Conservation (phyloP, 2,329 filamentous ascomycete genomes). For the Pseudogymnoascus sp. region DNA sequence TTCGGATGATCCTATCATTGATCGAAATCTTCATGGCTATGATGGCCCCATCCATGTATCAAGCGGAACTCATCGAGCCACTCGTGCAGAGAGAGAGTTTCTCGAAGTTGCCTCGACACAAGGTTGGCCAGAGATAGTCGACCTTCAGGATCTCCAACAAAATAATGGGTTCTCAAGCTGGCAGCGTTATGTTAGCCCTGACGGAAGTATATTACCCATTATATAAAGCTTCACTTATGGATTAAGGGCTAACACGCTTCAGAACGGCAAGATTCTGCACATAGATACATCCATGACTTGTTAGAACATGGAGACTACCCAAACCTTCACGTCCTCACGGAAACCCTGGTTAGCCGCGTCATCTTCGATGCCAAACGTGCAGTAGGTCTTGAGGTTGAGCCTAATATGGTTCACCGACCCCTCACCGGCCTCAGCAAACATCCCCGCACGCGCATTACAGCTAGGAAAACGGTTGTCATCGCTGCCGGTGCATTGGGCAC, state of each 20-base stretch:
- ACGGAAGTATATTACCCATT: conserved; percentile 33
- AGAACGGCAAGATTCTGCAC: conserved; percentile 51
- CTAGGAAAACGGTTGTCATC: conserved; percentile 49
- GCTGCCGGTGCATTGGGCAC: conserved; percentile 35
- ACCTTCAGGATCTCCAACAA: conserved; percentile 46
- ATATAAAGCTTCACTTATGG: background rate
- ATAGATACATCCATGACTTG: conserved; percentile 48
- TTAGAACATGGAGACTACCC: conserved; percentile 44
- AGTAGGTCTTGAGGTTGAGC: conserved; percentile 52
- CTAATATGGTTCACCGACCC: conserved; percentile 40
- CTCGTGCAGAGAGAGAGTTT: conserved; percentile 42
- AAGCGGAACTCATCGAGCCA: conserved; percentile 40
- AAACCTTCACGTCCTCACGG: conserved; percentile 53
- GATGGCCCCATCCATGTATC: conserved; percentile 52
- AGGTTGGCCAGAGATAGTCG: conserved; percentile 47
- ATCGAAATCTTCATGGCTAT: conserved; percentile 42
- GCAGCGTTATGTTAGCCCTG: conserved; percentile 43
- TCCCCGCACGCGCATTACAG: conserved; percentile 37
- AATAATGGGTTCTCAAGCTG: conserved; percentile 36
- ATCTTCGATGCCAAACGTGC: conserved; percentile 50
- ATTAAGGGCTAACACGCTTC: background rate
- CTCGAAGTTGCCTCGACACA: conserved; percentile 41
- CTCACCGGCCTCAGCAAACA: conserved; percentile 26
- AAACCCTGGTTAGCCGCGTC: conserved; percentile 50
- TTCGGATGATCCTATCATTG: conserved; percentile 19